Evolutionary conservation across 1,284 basidiomycete genomes (phyloP), one percentile per base, ranked within the genome.

Genomic region (Volvariella surrecta): DNA sequence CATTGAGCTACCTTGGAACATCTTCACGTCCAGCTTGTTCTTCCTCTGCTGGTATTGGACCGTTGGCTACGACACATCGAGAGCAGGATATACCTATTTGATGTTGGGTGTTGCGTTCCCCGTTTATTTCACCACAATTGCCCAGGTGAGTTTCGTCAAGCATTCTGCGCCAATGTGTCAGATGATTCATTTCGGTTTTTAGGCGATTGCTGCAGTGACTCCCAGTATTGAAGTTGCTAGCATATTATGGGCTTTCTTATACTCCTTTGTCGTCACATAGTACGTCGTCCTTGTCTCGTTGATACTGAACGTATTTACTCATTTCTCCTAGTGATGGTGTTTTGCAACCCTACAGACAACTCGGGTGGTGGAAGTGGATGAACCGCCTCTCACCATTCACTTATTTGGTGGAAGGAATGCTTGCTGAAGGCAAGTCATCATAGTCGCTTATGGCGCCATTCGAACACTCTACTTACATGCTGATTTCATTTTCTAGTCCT

Each of bases 1-100:
- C 2, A 71, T 74, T 19, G 82, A 82, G 50, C 47, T 83, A 2
- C 82, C 82, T 0, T 82, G 80, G 73, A 82, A 84, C 52, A 69
- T 84, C 16, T 39, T 80, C 3, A 73, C 72, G 11, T 73, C 76
- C 0, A 62, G 68, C 0, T 40, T 84, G 1, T 77, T 73, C 59
- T 86, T 82, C 64, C 49, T 79, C 6, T 76, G 75, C 53, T 84
- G 79, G 79, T 85, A 73, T 55, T 86, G 79, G 74, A 79, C 81
- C 2, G 77, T 84, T 40, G 79, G 75, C 6, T 73, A 77, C 51
- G 66, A 70, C 19, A 67, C 57, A 20, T 54, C 56, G 9, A 65
- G 82, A 40, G 78, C 70, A 1, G 76, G 74, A 17, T 82, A 73
- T 61, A 73, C 73, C 22, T 76, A 76, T 51, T 65, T 81, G 42